Evolutionary conservation across 805 yeast genomes (phyloP), one percentile per base, ranked within the genome.

Genomic region (Starmerella sp.): DNA sequence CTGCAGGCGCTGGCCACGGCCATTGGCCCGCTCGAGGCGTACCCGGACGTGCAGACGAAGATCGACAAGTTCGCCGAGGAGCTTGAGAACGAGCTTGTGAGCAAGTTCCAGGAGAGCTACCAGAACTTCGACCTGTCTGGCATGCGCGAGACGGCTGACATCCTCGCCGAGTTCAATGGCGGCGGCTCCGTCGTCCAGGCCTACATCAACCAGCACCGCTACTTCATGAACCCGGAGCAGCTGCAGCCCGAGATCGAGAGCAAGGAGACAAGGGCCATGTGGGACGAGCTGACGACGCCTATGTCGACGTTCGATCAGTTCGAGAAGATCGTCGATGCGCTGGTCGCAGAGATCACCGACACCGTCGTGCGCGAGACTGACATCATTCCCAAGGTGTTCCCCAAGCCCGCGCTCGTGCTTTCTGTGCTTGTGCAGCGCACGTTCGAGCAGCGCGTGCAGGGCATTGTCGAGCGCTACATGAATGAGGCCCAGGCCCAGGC

Each of bases 131-230:
- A 87, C 61, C 77, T 80, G 61, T 73, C 74, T n/a, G 79, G 78
- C 53, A 82, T 93, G 84, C 81, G 79, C 63, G 88, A 83, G 54
- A 77, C 69, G 30, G 87, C 96, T 0, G 80, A 79, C 51, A 78
- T 89, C 15, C 73, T 90, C 50, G 78, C 81, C 52, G 86, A 82
- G 57, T 91, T 82, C 72, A 90, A 91, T 65, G 91, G 88, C 17
- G 96, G 96, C 11, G 75, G 79, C 10, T 82, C 84, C 56, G 91
- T 90, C 8, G 84, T 87, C 8, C 87, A 83, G 65, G 81, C 83
- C 49, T 91, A 86, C 69, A 85, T 90, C 43, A 81, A 80, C 65
- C 88, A 86, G 65, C 87, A 86, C 65, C 84, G 82, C 49, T 77
- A 83, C 56, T 84, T 90, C 67, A 73, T 75, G 53, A 71, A 76